phyloP scores from a whole-genome alignment of 192 early-diverging fungal species.

The Mortierella alpina region DNA sequence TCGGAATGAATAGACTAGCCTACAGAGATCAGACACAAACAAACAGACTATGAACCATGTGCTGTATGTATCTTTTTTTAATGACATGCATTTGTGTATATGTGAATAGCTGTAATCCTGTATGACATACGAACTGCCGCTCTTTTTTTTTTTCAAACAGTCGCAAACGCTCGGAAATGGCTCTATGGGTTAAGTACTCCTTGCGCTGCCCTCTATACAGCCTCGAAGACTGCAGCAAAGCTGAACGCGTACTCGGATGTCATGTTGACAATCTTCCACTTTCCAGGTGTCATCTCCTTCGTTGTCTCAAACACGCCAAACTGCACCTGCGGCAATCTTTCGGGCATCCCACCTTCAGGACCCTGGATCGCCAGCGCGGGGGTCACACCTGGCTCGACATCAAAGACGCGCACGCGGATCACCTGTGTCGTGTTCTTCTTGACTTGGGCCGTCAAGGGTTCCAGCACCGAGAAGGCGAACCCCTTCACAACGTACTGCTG shows the following conservation, averaged over 20 bases:
- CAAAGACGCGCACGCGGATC: slow-evolving; percentile 50
- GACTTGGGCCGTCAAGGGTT: slow-evolving; percentile 40
- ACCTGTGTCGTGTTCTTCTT: slow-evolving; percentile 27
- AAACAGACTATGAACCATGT: no score
- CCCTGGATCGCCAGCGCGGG: slow-evolving; percentile 45
- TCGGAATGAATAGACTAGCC: neutral
- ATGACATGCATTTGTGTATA: neutral
- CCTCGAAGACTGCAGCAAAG: slow-evolving; percentile 52
- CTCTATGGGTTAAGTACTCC: neutral
- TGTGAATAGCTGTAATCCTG: no score
- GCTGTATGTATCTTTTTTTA: neutral
- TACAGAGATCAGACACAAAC: no score
- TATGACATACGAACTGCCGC: neutral
- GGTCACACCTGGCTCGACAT: slow-evolving; percentile 35
- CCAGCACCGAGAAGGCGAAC: slow-evolving; percentile 49
- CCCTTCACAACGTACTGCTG: slow-evolving; percentile 53
- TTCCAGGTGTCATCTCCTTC: slow-evolving; percentile 24
- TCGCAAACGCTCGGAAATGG: neutral
- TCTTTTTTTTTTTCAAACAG: slow-evolving; percentile 1
- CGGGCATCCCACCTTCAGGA: slow-evolving; percentile 50
- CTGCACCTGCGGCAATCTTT: slow-evolving; percentile 34
- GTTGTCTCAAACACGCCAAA: slow-evolving; percentile 41
- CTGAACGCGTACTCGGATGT: slow-evolving; percentile 51
- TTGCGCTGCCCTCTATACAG: slow-evolving; percentile 14
- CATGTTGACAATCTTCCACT: slow-evolving; percentile 54